Percentiles rank a stretch among this genome's conserved stretches.
These are phyloP conservation scores for Tetrastigma voinierianum DNA, from an alignment of 164 flowering plant species.

Conservation along the genomic window DNA sequence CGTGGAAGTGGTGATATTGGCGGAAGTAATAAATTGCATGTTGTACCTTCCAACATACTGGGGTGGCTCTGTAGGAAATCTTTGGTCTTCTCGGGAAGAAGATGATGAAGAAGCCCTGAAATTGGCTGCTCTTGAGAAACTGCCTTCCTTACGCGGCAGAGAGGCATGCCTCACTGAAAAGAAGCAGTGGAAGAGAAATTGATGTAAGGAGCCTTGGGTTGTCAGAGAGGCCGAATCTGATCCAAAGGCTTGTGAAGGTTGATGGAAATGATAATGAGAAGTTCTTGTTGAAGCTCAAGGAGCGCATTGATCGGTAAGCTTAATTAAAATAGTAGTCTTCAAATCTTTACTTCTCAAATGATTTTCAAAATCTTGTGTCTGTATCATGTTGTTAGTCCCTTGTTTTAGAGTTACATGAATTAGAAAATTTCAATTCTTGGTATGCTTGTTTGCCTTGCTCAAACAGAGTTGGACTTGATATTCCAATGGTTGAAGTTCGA, in stretches of 20 bases:
- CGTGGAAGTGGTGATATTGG: constrained; percentile 18
- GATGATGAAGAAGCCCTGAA: constrained; percentile 47
- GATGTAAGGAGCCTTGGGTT: constrained; percentile 25
- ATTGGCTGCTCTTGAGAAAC: constrained; percentile 44
- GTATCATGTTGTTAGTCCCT: no score
- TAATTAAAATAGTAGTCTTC: no score
- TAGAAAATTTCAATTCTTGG: no score
- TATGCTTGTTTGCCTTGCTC: neutral
- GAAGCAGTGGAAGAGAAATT: constrained; percentile 26
- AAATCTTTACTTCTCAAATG: no score
- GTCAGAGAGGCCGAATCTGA: constrained; percentile 21
- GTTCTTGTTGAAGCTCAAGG: constrained; percentile 27
- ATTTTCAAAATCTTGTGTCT: no score
- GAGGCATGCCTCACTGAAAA: constrained; percentile 28
- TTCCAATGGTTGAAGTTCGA: constrained; percentile 46
- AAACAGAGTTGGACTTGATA: constrained; percentile 30
- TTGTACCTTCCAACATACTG: constrained; percentile 26
- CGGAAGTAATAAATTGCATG: constrained; percentile 25
- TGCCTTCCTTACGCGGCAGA: constrained; percentile 32
- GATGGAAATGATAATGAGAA: constrained; percentile 29
- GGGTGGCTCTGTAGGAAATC: constrained; percentile 17
- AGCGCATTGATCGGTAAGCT: constrained; percentile 19
- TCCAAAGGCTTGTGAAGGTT: constrained; percentile 24
- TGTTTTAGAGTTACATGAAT: no score
- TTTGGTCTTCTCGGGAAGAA: constrained; percentile 29